Conservation (phyloP, 2,329 filamentous ascomycete species). For the Trichoderma breve region DNA sequence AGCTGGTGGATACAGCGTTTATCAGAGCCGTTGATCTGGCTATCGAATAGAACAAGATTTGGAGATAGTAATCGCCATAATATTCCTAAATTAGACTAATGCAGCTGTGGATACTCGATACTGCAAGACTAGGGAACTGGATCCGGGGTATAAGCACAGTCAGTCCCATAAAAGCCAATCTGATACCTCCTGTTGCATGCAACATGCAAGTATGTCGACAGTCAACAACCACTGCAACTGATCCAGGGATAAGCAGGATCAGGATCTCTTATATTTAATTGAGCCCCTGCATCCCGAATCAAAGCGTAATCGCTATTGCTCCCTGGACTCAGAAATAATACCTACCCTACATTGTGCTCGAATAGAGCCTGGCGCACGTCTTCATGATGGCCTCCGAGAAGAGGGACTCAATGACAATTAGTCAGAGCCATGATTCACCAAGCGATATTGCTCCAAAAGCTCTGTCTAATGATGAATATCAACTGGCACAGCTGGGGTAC, state of each 20-base stretch:
- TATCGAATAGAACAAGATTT: not conserved
- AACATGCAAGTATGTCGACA: not conserved
- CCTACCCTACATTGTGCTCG: not conserved
- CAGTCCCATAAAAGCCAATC: not conserved
- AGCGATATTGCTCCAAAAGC: not conserved
- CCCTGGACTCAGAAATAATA: not conserved
- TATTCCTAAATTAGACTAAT: not conserved
- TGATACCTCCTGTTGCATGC: not conserved
- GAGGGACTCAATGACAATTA: not conserved
- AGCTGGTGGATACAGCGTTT: not conserved
- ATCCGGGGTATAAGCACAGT: not conserved
- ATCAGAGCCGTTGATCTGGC: not conserved
- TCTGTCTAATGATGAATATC: not conserved
- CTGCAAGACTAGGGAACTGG: not conserved
- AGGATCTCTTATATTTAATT: not conserved
- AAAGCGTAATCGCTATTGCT: not conserved
- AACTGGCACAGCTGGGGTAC: not conserved
- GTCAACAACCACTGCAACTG: not conserved
- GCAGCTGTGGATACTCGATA: not conserved
- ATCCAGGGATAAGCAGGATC: not conserved
- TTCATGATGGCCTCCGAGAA: not conserved
- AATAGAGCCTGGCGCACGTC: not conserved
- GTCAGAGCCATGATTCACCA: not conserved
- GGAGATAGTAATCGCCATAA: not conserved
- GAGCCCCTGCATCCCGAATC: not conserved